Evolutionary conservation across 768 basidiomycete species (phyloP).

Genomic region (Termitomyces sp.): DNA sequence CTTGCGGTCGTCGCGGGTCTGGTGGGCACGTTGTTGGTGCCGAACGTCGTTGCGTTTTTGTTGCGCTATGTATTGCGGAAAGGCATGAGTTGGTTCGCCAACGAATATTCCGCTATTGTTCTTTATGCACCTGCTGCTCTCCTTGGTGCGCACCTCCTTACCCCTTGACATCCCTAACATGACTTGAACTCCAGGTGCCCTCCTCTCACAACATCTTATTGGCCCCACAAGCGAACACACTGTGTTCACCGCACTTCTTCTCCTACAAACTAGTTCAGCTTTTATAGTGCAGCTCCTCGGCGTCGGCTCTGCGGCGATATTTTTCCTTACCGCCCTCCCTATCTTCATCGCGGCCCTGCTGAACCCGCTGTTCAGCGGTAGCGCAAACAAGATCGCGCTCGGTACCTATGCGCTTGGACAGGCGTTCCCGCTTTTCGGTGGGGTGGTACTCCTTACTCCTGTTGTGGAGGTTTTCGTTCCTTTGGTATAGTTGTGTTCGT

Average conservation of each 20-base stretch:
- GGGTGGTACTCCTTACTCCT: slow-evolving; percentile 50
- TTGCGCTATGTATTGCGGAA: slow-evolving; percentile 59
- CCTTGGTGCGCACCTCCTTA: slow-evolving; percentile 40
- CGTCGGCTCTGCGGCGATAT: slow-evolving; percentile 74
- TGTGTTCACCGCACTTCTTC: slow-evolving; percentile 52
- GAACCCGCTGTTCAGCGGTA: slow-evolving; percentile 34
- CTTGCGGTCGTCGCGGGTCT: slow-evolving; percentile 46
- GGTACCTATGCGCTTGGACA: slow-evolving; percentile 62
- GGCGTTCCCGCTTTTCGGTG: slow-evolving; percentile 48
- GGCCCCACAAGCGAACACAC: slow-evolving; percentile 54
- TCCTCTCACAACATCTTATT: slow-evolving; percentile 56
- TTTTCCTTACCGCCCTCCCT: slow-evolving; percentile 57
- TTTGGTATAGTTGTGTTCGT: slow-evolving; percentile 40
- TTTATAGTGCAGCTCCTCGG: slow-evolving; percentile 55
- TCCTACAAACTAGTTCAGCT: slow-evolving; percentile 55
- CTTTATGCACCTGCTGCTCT: slow-evolving; percentile 76
- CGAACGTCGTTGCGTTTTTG: slow-evolving; percentile 68
- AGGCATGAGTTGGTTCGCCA: slow-evolving; percentile 83
- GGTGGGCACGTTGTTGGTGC: slow-evolving; percentile 51
- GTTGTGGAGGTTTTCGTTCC: slow-evolving; percentile 89
- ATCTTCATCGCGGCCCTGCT: slow-evolving; percentile 52
- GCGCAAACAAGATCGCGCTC: slow-evolving; percentile 40
- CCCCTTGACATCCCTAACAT: background rate
- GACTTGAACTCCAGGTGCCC: slow-evolving; percentile 39
- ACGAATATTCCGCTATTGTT: slow-evolving; percentile 56